Evolutionary conservation across 2,329 filamentous ascomycete species (phyloP), one percentile per base, ranked within the genome.

Genomic region (Pseudogymnoascus sp.): DNA sequence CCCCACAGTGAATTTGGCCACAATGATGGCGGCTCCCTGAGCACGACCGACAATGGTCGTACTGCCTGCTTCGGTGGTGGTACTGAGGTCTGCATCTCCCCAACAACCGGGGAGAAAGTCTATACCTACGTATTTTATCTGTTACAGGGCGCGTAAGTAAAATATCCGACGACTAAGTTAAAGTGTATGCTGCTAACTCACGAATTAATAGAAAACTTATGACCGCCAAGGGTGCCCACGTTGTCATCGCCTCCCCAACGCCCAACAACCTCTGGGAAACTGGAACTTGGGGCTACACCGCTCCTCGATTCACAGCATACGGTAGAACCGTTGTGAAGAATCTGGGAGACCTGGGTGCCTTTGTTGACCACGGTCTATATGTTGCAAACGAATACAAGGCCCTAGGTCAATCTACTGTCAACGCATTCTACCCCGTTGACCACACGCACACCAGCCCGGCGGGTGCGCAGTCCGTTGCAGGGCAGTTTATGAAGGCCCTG

Each of bases 191-290:
- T 13, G 10, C 47, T 56, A 31, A 38, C 37, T 65, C 14, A 42
- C 19, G 33, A 65, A 68, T 26, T 40, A 8, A 56, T 14, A 56
- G 47, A 6, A 56, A 56, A 33, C 47, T 56, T 33, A 56, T 70
- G 19, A 66, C 69, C 13, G 66, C 76, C 63, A 84, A 84, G 70
- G 84, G 85, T 6, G 84, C 82, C 2, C 80, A 77, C 19, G 86
- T 88, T 26, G 76, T 89, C 50, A 76, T 88, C 26, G 80, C 77
- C 40, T 78, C 76, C 35, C 80, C 81, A 69, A 88, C 82, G 21
- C 83, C 85, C 0, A 83, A 87, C 68, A 87, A 87, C 68, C 76
- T 79, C 0, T 88, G 83, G 80, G 84, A 87, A 68, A 75, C 74
- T 0, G 83, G 83, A 0, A 75, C 67, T 0, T 86, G 79, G 67